These are phyloP conservation scores for Trichoderma orchidacearum DNA, from an alignment of 495 filamentous ascomycete genomes.

Conservation along the genomic window DNA sequence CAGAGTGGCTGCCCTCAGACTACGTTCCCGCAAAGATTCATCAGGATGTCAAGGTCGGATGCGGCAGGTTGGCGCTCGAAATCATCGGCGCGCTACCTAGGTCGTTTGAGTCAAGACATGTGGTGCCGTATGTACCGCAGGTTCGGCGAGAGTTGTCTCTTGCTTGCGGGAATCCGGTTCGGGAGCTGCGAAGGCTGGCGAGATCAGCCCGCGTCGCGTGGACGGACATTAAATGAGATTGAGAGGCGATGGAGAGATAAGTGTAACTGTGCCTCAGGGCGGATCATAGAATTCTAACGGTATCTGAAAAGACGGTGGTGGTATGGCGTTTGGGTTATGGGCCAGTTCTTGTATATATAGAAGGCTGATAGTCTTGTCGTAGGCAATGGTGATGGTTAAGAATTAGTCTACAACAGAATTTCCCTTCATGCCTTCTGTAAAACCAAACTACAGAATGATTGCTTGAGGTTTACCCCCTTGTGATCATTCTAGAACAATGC, in stretches of 20 bases:
- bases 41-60: slow-evolving; percentile 6
- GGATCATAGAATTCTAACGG: not conserved
- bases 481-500: too few relatives aligned
- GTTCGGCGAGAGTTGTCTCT: slow-evolving; percentile 24
- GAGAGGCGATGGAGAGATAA: not conserved
- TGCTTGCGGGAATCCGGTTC: slow-evolving; percentile 29
- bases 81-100: slow-evolving; percentile 22
- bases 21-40: not conserved
- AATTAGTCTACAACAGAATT: too few relatives aligned
- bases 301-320: not conserved
- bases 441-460: too few relatives aligned
- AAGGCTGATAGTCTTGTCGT: too few relatives aligned
- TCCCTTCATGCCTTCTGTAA: too few relatives aligned
- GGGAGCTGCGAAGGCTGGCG: slow-evolving; percentile 27
- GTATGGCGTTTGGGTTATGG: not conserved
- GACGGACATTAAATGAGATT: slow-evolving; percentile 12
- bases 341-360: not conserved
- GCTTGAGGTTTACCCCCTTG: too few relatives aligned
- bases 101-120: slow-evolving; percentile 23
- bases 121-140: slow-evolving; percentile 17
- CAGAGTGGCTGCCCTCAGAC: not conserved
- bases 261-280: not conserved
- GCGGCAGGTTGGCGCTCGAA: slow-evolving; percentile 22
- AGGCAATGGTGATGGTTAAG: too few relatives aligned
- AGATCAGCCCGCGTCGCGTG: slow-evolving; percentile 25